Evolutionary conservation across 371 early-diverging fungal genomes (phyloP).

Genomic region (Zancudomyces culisetae): DNA sequence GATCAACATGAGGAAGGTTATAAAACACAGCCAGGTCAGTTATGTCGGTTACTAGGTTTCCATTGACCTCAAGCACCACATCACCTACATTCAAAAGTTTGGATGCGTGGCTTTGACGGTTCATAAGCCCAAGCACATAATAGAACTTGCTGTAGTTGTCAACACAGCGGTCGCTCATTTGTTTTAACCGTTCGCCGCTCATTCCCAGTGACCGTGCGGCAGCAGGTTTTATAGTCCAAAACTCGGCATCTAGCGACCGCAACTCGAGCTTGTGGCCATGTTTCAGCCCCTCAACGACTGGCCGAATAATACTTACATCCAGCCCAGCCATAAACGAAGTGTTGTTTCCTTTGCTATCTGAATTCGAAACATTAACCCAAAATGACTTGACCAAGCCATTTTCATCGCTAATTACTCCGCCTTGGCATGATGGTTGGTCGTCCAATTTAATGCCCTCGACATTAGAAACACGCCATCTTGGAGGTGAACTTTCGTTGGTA

Average conservation of each 20-base stretch:
- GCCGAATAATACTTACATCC: conserved; percentile 12
- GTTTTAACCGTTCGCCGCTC: conserved; percentile 49
- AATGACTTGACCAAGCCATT: conserved; percentile 56
- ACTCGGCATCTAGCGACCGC: conserved; percentile 46
- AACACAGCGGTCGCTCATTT: conserved; percentile 39
- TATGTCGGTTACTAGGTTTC: conserved; percentile 44
- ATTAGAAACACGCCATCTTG: conserved; percentile 59
- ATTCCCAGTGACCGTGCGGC: conserved; percentile 64
- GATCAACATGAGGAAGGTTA: conserved; percentile 5
- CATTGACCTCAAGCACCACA: conserved; percentile 60
- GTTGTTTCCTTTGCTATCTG: conserved; percentile 41
- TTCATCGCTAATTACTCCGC: conserved; percentile 62
- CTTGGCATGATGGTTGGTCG: conserved; percentile 59
- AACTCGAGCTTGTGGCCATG: conserved; percentile 20
- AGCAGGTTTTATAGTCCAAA: conserved; percentile 58
- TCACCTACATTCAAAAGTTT: conserved; percentile 57
- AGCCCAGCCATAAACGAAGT: conserved; percentile 43
- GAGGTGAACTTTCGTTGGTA: conserved; percentile 53
- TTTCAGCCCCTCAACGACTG: conserved; percentile 9
- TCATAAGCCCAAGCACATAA: conserved; percentile 41
- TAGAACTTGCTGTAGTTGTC: conserved; percentile 40
- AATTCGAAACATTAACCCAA: conserved; percentile 60
- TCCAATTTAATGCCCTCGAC: conserved; percentile 73
- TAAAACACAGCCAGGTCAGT: conserved; percentile 29
- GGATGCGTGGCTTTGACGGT: conserved; percentile 31